These are phyloP conservation scores for Zopfia rhizophila DNA, from an alignment of 2,329 filamentous ascomycete species.

Conservation along the genomic window DNA sequence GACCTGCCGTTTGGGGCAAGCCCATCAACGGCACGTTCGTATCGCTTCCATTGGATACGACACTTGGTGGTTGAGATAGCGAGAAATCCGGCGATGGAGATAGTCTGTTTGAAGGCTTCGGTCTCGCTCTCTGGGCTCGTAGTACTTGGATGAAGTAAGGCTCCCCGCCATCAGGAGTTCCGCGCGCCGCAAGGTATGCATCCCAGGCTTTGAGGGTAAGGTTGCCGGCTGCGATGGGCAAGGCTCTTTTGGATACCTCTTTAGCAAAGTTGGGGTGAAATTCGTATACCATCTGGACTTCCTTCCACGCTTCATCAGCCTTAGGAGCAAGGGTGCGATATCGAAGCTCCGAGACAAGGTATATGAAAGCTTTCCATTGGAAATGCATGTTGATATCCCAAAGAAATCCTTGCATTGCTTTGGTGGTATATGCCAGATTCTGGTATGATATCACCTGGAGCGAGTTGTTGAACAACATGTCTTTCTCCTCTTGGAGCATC, in stretches of 20 bases:
- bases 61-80: neutral
- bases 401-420: slow-evolving; percentile 52
- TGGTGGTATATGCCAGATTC: slow-evolving; percentile 53
- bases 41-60: neutral
- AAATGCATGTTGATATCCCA: slow-evolving; percentile 62
- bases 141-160: slow-evolving; percentile 36
- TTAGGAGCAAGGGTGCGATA: slow-evolving; percentile 34
- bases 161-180: slow-evolving; percentile 20
- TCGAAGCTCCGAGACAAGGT: slow-evolving; percentile 53
- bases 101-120: neutral
- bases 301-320: slow-evolving; percentile 55
- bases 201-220: slow-evolving; percentile 59
- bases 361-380: slow-evolving; percentile 64
- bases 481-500: slow-evolving; percentile 47
- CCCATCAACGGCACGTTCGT: neutral
- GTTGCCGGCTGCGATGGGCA: slow-evolving; percentile 56
- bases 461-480: slow-evolving; percentile 53
- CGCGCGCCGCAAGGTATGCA: slow-evolving; percentile 29
- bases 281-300: slow-evolving; percentile 56
- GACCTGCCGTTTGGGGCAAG: slow-evolving; percentile 3
- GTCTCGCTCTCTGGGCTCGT: slow-evolving; percentile 18
- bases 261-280: slow-evolving; percentile 55
- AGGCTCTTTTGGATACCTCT: slow-evolving; percentile 46
- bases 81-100: neutral
- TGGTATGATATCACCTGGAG: slow-evolving; percentile 55